These are phyloP conservation scores for Alternaria sp. DNA, from an alignment of 2,329 filamentous ascomycete genomes.

Conservation along the genomic window DNA sequence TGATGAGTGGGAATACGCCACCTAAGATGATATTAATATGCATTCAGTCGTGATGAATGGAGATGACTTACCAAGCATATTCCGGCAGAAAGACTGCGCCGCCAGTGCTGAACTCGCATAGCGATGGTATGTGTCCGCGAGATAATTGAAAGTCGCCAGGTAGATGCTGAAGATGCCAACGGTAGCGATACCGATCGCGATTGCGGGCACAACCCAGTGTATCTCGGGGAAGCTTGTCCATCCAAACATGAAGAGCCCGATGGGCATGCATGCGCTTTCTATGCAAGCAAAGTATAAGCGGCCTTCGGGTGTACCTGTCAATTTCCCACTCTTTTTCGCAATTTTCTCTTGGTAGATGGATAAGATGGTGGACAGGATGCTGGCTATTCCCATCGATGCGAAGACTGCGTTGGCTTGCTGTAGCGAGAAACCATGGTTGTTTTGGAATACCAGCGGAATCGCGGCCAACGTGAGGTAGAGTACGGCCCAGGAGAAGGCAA, in stretches of 20 bases:
- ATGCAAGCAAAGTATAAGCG: slow-evolving; percentile 85
- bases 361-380: slow-evolving; percentile 69
- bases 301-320: slow-evolving; percentile 66
- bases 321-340: slow-evolving; percentile 56
- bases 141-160: slow-evolving; percentile 88
- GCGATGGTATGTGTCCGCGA: slow-evolving; percentile 84
- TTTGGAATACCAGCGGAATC: slow-evolving; percentile 77
- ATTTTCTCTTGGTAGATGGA: slow-evolving; percentile 76
- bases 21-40: slow-evolving; percentile 40
- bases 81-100: slow-evolving; percentile 85
- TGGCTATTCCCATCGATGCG: slow-evolving; percentile 71
- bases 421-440: slow-evolving; percentile 70
- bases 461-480: slow-evolving; percentile 85
- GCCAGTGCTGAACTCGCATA: slow-evolving; percentile 87
- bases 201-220: slow-evolving; percentile 74
- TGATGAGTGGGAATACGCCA: slow-evolving; percentile 80
- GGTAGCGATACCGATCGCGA: slow-evolving; percentile 75
- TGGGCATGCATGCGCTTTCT: slow-evolving; percentile 74
- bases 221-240: slow-evolving; percentile 68
- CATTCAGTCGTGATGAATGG: neutral
- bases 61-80: slow-evolving; percentile 65
- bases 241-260: slow-evolving; percentile 81
- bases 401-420: slow-evolving; percentile 76
- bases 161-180: slow-evolving; percentile 82
- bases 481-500: slow-evolving; percentile 86